These are phyloP conservation scores for Apium graveolens DNA, from an alignment of 129 eudicot genomes.

Conservation along the genomic window DNA sequence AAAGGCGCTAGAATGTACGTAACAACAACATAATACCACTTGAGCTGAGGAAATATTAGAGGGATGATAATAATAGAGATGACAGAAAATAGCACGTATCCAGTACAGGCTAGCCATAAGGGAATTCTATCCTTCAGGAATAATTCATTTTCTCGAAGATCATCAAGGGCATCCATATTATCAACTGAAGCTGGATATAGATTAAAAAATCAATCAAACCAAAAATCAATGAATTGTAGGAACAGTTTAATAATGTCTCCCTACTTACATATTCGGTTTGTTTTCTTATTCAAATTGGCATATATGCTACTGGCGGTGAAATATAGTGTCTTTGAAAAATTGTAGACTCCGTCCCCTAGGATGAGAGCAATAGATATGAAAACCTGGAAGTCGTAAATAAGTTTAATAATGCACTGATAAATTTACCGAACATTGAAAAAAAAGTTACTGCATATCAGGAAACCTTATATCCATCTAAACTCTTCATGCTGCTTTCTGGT, in stretches of 20 bases:
- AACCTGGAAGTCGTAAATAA: conserved; percentile 13
- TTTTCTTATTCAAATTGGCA: conserved; percentile 8
- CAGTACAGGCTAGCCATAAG: conserved; percentile 20
- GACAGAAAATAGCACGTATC: conserved; percentile 18
- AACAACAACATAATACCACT: conserved; percentile 26
- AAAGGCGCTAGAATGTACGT: conserved; percentile 26
- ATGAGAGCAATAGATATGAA: conserved; percentile 30
- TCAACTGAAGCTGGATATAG: conserved; percentile 5
- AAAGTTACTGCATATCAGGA: background rate
- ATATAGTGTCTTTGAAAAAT: conserved; percentile 20
- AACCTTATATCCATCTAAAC: conserved; percentile 20
- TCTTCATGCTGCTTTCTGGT: conserved; percentile 25
- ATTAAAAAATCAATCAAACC: background rate
- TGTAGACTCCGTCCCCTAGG: conserved; percentile 31
- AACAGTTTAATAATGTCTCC: background rate
- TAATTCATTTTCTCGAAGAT: conserved; percentile 23
- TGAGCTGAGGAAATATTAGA: conserved; percentile 23
- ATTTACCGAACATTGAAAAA: background rate
- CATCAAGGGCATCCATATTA: conserved; percentile 13
- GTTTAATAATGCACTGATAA: background rate
- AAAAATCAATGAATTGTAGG: background rate
- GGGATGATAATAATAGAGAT: conserved; percentile 25
- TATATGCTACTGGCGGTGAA: conserved; percentile 16
- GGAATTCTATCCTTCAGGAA: conserved; percentile 25
- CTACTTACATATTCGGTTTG: conserved; percentile 5